Evolutionary conservation across 257 asterid species (phyloP), one percentile per base, ranked within the genome.

Genomic region (Gynochthodes officinalis): DNA sequence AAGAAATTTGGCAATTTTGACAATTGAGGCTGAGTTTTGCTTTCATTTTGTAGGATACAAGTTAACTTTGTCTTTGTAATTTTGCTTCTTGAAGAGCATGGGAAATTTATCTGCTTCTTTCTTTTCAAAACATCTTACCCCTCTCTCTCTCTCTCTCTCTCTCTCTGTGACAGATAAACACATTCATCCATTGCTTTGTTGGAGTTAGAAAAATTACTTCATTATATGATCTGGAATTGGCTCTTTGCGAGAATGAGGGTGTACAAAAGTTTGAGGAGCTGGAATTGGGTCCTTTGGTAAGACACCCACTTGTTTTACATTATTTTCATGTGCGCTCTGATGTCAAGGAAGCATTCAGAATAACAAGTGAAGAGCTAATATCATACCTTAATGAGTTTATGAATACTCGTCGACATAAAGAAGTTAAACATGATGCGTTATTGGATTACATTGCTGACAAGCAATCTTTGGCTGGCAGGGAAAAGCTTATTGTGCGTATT

Each of bases 171-270:
- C 76, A 94, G 99, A 76, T 94, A 81, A 88, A 90, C 83, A 79
- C 93, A 42, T 89, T 91, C 84, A 92, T 94, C 81, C 93, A 88
- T 83, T 94, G 99, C 86, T 91, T 89, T 86, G 90, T 90, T 68
- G 96, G 89, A 73, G 97, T 81, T 75, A 88, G 91, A 84, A 84
- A 86, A 78, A 83, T 94, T 62, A 82, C 91, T 78, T 83, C 99
- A 3, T 67, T 94, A 86, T 81, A 86, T 79, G 99, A 94, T 74
- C 80, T 94, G 89, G 97, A 89, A 77, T 70, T 84, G 62, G 97
- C 91, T 63, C 73, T 94, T 40, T 91, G 99, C 79, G 76, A 91
- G 86, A 89, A 77, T 21, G 98, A 94, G 84, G 96, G 95, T 49
- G 75, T 94, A 65, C 82, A 80, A 69, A 79, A 32, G 68, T 94